A percentile compares a stretch with the other conserved stretches of the same genome.
These are phyloP conservation scores for Petrea volubilis DNA, from an alignment of 257 asterid species.

Conservation along the genomic window DNA sequence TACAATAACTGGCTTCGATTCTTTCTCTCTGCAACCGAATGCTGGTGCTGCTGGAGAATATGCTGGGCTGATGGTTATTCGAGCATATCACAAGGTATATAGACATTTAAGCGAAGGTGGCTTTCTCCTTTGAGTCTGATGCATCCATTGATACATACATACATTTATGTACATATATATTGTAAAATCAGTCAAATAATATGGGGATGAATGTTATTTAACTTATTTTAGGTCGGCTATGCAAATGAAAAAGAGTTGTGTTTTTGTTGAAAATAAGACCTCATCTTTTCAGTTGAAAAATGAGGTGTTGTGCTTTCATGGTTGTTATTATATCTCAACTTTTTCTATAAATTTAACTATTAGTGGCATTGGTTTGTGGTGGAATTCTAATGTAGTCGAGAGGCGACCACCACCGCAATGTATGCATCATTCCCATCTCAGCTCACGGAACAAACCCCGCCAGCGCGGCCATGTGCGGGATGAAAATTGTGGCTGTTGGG, in stretches of 20 bases:
- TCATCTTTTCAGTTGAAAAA: no score
- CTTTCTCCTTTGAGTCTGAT: no score
- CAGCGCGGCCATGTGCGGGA: constrained; percentile 99
- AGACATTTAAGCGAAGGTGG: not conserved
- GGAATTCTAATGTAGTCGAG: constrained; percentile 60
- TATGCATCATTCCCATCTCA: constrained; percentile 96
- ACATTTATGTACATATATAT: not conserved
- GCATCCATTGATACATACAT: no score
- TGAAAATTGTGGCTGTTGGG: constrained; percentile 97
- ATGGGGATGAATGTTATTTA: no score
- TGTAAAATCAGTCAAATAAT: no score
- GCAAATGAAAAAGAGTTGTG: no score
- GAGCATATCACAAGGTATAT: constrained; percentile 91
- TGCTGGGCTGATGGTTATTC: constrained; percentile 97
- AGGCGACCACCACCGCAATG: constrained; percentile 95
- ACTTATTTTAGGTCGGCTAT: no score
- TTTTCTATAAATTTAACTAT: not conserved
- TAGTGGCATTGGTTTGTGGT: constrained; percentile 12
- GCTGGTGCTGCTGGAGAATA: constrained; percentile 99
- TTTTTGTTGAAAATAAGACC: no score
- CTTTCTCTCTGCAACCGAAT: constrained; percentile 97
- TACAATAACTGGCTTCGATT: constrained; percentile 93
- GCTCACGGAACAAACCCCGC: constrained; percentile 99
- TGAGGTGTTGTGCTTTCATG: no score
- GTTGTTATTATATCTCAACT: not conserved